These are phyloP conservation scores for Scutellaria galericulata DNA, from an alignment of 257 asterid species.

Conservation along the genomic window DNA sequence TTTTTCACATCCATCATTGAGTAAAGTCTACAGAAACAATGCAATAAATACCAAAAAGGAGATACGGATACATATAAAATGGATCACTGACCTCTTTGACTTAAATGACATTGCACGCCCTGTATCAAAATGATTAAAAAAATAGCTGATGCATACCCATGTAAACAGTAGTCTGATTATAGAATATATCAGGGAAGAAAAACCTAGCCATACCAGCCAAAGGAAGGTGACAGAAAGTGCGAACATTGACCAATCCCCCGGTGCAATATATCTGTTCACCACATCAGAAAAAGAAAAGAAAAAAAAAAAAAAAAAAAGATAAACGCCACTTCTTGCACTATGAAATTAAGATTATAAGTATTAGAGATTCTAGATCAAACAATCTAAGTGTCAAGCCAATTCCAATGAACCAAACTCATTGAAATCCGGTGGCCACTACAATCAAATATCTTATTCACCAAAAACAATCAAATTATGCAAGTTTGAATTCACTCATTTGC, in stretches of 20 bases:
- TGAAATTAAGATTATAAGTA: too few relatives aligned
- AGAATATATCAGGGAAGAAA: background rate
- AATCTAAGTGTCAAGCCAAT: slow-evolving; percentile 6
- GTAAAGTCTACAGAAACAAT: slow-evolving; percentile 5
- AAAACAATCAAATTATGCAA: background rate
- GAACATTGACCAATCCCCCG: slow-evolving; percentile 48
- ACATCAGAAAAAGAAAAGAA: background rate
- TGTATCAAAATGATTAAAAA: slow-evolving; percentile 38
- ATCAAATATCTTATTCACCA: background rate
- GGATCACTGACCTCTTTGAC: slow-evolving; percentile 58
- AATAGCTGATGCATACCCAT: background rate
- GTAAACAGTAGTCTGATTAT: background rate
- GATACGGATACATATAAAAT: background rate
- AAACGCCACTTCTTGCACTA: slow-evolving; percentile 9
- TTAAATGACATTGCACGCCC: slow-evolving; percentile 49
- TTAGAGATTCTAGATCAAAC: background rate
- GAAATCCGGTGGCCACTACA: too few relatives aligned
- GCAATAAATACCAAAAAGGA: background rate
- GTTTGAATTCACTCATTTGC: background rate
- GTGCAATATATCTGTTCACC: slow-evolving; percentile 51
- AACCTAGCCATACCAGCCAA: slow-evolving; percentile 49
- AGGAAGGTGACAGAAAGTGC: slow-evolving; percentile 47
- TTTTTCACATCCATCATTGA: background rate
- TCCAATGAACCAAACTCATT: background rate
- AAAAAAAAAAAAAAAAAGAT: slow-evolving; percentile 13